Evolutionary conservation across 2,329 filamentous ascomycete species (phyloP).

Genomic region (Fusarium penzigii): DNA sequence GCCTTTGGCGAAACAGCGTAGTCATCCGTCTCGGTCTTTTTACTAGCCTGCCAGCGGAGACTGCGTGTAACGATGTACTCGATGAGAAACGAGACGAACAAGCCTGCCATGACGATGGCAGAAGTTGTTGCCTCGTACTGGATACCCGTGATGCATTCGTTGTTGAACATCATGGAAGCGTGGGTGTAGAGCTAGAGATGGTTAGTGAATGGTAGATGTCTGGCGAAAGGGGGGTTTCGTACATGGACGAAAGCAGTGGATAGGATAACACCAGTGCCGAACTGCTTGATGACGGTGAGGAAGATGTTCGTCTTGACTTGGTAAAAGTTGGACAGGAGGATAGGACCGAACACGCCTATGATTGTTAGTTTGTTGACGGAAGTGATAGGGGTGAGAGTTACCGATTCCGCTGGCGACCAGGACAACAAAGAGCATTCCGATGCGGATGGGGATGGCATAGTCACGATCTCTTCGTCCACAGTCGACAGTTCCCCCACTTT

Average conservation of each 20-base stretch:
- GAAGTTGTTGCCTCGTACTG: constrained; percentile 69
- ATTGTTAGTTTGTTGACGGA: not conserved
- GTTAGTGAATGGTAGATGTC: not conserved
- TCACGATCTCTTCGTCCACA: constrained; percentile 51
- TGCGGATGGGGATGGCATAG: constrained; percentile 68
- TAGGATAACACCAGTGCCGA: constrained; percentile 72
- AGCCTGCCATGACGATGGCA: constrained; percentile 71
- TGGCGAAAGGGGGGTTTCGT: constrained; percentile 23
- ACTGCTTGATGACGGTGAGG: constrained; percentile 69
- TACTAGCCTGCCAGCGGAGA: constrained; percentile 39
- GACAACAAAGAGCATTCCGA: constrained; percentile 74
- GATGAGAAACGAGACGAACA: constrained; percentile 71
- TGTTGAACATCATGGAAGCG: constrained; percentile 70
- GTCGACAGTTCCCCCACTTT: constrained; percentile 32
- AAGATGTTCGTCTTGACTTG: constrained; percentile 48
- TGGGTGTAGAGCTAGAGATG: constrained; percentile 65
- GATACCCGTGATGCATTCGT: constrained; percentile 65
- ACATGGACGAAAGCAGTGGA: constrained; percentile 71
- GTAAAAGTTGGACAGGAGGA: constrained; percentile 60
- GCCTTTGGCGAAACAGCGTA: constrained; percentile 21
- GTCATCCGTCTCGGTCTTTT: constrained; percentile 23
- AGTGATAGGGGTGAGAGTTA: constrained; percentile 19
- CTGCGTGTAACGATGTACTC: constrained; percentile 66
- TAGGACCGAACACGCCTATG: constrained; percentile 63
- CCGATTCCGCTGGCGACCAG: constrained; percentile 67